A percentile compares a stretch with the other conserved stretches of the same genome.
Conservation (phyloP, 2,329 filamentous ascomycete species). For the Aspergillus pseudoterreus region DNA sequence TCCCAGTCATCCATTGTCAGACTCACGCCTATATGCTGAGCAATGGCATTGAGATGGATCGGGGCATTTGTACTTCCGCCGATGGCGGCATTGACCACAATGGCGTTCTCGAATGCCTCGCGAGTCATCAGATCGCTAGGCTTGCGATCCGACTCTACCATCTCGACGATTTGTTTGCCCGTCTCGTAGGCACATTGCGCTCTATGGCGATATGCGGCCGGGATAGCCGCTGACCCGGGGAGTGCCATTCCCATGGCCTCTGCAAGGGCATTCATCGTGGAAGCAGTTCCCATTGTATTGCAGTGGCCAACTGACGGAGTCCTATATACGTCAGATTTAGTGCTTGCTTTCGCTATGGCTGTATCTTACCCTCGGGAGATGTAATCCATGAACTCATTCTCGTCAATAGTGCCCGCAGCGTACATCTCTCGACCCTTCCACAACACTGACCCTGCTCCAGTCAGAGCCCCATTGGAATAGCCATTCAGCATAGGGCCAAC, state of each 20-base stretch:
- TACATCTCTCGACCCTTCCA: slow-evolving; percentile 50
- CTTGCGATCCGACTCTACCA: slow-evolving; percentile 47
- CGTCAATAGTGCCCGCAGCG: slow-evolving; percentile 45
- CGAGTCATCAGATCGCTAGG: slow-evolving; percentile 55
- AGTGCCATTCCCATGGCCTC: slow-evolving; percentile 53
- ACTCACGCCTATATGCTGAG: slow-evolving; percentile 51
- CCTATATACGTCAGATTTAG: slow-evolving; percentile 15
- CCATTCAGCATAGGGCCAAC: slow-evolving; percentile 54
- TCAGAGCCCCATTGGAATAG: slow-evolving; percentile 38
- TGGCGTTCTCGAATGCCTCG: slow-evolving; percentile 55
- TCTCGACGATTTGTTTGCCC: slow-evolving; percentile 48
- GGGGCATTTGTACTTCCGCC: slow-evolving; percentile 57
- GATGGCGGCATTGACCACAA: slow-evolving; percentile 53
- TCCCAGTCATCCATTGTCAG: slow-evolving; percentile 55
- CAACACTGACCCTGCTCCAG: slow-evolving; percentile 46
- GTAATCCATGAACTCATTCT: slow-evolving; percentile 45
- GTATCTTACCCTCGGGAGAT: slow-evolving; percentile 37
- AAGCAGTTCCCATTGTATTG: slow-evolving; percentile 54
- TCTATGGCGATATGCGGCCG: slow-evolving; percentile 49
- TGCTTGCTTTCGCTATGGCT: too few relatives aligned
- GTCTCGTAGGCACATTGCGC: slow-evolving; percentile 48
- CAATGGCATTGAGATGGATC: slow-evolving; percentile 54
- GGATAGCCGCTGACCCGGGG: slow-evolving; percentile 50
- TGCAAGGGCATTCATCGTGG: slow-evolving; percentile 52
- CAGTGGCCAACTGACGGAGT: slow-evolving; percentile 49